These are phyloP conservation scores for Leccinum subfulvum DNA, from an alignment of 1,284 basidiomycete species.

Conservation along the genomic window DNA sequence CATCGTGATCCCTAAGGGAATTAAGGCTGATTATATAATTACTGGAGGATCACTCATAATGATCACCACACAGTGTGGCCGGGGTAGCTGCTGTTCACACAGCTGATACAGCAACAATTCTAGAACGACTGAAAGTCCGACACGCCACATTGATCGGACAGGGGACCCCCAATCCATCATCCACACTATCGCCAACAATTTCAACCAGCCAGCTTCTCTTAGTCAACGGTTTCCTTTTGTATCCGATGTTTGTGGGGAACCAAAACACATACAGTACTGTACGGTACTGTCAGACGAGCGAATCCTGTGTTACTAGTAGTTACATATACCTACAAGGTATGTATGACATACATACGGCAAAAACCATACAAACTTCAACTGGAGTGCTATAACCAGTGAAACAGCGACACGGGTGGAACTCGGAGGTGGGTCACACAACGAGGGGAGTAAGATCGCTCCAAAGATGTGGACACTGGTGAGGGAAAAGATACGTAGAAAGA, in stretches of 20 bases:
- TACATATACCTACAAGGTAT: background rate
- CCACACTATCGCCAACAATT: background rate
- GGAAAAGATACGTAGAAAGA: background rate
- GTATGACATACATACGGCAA: background rate
- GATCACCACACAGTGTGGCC: background rate
- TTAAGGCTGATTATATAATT: background rate
- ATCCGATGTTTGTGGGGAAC: background rate
- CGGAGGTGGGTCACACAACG: background rate
- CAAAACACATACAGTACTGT: background rate
- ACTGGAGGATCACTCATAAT: background rate
- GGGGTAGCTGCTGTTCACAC: background rate
- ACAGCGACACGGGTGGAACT: background rate
- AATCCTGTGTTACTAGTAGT: background rate
- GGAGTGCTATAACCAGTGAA: background rate
- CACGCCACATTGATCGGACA: background rate
- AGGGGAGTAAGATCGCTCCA: background rate
- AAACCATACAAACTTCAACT: background rate
- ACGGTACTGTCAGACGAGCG: background rate
- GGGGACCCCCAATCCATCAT: background rate
- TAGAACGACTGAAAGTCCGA: background rate
- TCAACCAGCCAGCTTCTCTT: background rate
- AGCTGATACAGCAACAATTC: background rate
- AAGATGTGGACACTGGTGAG: background rate
- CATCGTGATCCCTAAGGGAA: background rate
- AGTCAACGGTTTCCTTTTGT: background rate